These are phyloP conservation scores for Trametes pubescens DNA, from an alignment of 1,284 basidiomycete species.

Conservation along the genomic window DNA sequence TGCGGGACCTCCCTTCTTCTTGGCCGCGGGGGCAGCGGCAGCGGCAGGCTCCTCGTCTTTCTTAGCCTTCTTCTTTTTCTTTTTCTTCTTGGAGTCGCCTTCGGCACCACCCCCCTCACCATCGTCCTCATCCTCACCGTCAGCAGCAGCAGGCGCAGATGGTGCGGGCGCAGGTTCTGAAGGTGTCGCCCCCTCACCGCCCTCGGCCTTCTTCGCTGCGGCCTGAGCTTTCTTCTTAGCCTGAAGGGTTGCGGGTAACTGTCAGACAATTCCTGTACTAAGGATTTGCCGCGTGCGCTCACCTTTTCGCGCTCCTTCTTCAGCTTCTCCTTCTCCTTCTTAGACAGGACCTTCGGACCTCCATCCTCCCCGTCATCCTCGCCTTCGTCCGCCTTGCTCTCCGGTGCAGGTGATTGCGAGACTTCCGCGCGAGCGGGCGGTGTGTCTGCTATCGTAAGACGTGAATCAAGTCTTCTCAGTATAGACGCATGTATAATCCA, in stretches of 20 bases:
- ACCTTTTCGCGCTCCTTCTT: conserved; percentile 97
- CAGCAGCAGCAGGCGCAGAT: conserved; percentile 45
- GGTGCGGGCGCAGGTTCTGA: conserved; percentile 35
- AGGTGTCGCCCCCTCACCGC: conserved; percentile 38
- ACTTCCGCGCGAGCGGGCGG: conserved; percentile 24
- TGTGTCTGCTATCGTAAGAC: conserved; percentile 10
- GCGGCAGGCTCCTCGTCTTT: conserved; percentile 73
- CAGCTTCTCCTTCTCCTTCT: conserved; percentile 93
- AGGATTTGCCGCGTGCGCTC: conserved; percentile 21
- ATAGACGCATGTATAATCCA: background rate
- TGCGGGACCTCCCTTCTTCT: conserved; percentile 71
- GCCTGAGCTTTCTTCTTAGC: conserved; percentile 96
- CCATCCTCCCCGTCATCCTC: conserved; percentile 51
- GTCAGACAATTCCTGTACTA: background rate
- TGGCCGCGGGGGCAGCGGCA: conserved; percentile 46
- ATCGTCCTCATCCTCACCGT: conserved; percentile 64
- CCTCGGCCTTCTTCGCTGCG: conserved; percentile 78
- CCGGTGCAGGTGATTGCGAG: conserved; percentile 43
- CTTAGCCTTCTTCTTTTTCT: conserved; percentile 90
- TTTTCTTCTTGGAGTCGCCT: conserved; percentile 83
- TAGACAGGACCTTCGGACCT: conserved; percentile 73
- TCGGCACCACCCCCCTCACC: conserved; percentile 53
- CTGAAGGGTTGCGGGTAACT: conserved; percentile 48
- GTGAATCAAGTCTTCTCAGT: background rate
- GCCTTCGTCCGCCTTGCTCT: conserved; percentile 39